Conservation (phyloP, 352 stramenopile genomes). For the Pythium phragmiticola region DNA sequence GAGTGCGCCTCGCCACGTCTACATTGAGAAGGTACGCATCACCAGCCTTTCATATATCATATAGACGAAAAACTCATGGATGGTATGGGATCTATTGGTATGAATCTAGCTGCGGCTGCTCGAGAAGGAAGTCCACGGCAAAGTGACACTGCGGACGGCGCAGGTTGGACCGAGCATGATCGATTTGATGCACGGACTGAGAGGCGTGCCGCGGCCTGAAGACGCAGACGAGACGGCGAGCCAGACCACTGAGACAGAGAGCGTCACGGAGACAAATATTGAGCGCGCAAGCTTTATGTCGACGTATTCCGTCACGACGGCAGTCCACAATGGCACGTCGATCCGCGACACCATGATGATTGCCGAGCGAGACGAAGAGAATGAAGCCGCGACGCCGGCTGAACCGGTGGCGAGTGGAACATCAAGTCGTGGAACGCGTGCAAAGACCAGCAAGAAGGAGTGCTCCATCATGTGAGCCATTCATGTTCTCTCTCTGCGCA, state of each 20-base stretch:
- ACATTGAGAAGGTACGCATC: constrained; percentile 56
- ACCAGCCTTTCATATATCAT: not conserved
- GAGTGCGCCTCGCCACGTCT: constrained; percentile 57
- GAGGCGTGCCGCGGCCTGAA: constrained; percentile 38
- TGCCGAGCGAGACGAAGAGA: constrained; percentile 59
- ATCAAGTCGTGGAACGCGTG: constrained; percentile 5
- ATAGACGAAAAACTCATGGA: too few relatives aligned
- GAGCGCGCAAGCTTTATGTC: constrained; percentile 62
- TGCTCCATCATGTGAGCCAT: constrained; percentile 37
- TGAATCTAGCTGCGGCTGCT: constrained; percentile 40
- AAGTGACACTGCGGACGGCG: constrained; percentile 57
- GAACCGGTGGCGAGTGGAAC: constrained; percentile 3
- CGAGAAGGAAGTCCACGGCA: constrained; percentile 55
- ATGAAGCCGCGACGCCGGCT: constrained; percentile 17
- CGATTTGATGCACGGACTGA: constrained; percentile 66
- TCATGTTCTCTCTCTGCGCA: not conserved
- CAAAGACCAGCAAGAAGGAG: constrained; percentile 29
- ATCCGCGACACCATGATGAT: constrained; percentile 70
- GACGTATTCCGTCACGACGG: constrained; percentile 56
- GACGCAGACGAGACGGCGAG: constrained; percentile 45
- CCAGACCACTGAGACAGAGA: constrained; percentile 40
- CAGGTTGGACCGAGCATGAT: constrained; percentile 75
- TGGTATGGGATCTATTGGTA: not conserved
- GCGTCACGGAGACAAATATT: constrained; percentile 32
- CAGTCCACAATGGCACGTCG: constrained; percentile 48